These are phyloP conservation scores for Ilyonectria destructans DNA, from an alignment of 2,329 filamentous ascomycete genomes.

Conservation along the genomic window DNA sequence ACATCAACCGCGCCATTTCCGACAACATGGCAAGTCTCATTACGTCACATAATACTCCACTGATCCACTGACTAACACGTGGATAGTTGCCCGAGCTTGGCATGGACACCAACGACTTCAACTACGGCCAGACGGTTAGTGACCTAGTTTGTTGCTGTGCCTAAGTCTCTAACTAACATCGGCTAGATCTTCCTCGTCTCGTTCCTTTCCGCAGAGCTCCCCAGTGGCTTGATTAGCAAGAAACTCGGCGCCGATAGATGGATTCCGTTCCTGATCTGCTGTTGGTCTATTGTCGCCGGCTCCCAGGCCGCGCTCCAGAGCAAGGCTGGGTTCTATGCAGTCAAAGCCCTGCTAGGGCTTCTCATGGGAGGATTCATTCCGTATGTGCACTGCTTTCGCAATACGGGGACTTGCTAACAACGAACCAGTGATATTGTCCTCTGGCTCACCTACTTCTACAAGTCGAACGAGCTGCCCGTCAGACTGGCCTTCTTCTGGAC, in stretches of 20 bases:
- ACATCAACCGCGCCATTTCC: constrained; percentile 62
- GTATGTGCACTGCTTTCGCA: constrained; percentile 45
- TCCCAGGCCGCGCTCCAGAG: constrained; percentile 58
- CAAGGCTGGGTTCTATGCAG: constrained; percentile 58
- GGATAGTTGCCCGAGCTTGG: constrained; percentile 56
- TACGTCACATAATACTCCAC: not conserved
- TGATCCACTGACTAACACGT: constrained; percentile 17
- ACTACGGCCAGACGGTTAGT: constrained; percentile 59
- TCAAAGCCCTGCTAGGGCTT: constrained; percentile 62
- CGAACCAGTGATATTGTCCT: constrained; percentile 65
- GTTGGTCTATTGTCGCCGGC: constrained; percentile 59
- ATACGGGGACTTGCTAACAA: not conserved
- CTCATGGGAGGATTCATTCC: constrained; percentile 68
- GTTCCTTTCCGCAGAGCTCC: constrained; percentile 65
- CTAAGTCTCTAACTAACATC: constrained; percentile 13
- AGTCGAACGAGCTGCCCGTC: constrained; percentile 77
- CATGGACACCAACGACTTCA: constrained; percentile 64
- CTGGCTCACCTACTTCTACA: constrained; percentile 85
- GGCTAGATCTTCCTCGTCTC: constrained; percentile 59
- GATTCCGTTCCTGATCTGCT: constrained; percentile 61
- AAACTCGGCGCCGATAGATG: constrained; percentile 65
- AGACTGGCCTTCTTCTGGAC: constrained; percentile 82
- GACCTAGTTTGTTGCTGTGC: constrained; percentile 3
- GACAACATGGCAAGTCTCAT: constrained; percentile 54
- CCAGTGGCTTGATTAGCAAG: constrained; percentile 67